Evolutionary conservation across 2,329 filamentous ascomycete genomes (phyloP).

Genomic region (Cryphonectria carpinicola): DNA sequence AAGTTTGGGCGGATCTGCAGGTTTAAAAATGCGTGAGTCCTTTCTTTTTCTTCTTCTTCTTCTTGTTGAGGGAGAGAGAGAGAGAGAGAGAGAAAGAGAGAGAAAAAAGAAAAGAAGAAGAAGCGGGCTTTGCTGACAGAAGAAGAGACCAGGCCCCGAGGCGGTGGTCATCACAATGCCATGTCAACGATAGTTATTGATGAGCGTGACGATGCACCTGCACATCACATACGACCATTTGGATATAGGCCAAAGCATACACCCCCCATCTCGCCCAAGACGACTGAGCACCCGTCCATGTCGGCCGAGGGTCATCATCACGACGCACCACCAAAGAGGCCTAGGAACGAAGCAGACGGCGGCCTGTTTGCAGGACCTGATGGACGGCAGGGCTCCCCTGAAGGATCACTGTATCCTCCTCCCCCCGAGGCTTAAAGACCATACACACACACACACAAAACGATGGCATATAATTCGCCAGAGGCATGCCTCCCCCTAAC

Average conservation of each 20-base stretch:
- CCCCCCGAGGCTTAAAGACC: conserved; percentile 52
- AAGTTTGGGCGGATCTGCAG: conserved; percentile 87
- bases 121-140: conserved; percentile 8
- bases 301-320: conserved; percentile 21
- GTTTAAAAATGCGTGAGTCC: conserved; percentile 81
- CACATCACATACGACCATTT: conserved; percentile 36
- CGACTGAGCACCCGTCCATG: conserved; percentile 40
- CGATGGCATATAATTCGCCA: conserved; percentile 39
- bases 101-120: not conserved
- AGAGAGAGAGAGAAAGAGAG: too few species aligned
- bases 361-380: conserved; percentile 39
- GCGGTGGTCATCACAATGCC: conserved; percentile 54
- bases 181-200: conserved; percentile 57
- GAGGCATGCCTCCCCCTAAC: not conserved
- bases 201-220: conserved; percentile 50
- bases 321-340: conserved; percentile 50
- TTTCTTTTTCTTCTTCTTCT: not conserved
- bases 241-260: conserved; percentile 50
- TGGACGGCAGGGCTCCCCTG: conserved; percentile 41
- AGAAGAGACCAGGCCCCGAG: conserved; percentile 53
- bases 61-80: not conserved
- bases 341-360: conserved; percentile 51
- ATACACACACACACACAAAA: conserved; percentile 30
- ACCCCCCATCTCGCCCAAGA: conserved; percentile 53
- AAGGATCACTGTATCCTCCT: conserved; percentile 49